These are phyloP conservation scores for Nannochloropsis gaditana DNA, from an alignment of 108 stramenopile genomes.

Conservation along the genomic window DNA sequence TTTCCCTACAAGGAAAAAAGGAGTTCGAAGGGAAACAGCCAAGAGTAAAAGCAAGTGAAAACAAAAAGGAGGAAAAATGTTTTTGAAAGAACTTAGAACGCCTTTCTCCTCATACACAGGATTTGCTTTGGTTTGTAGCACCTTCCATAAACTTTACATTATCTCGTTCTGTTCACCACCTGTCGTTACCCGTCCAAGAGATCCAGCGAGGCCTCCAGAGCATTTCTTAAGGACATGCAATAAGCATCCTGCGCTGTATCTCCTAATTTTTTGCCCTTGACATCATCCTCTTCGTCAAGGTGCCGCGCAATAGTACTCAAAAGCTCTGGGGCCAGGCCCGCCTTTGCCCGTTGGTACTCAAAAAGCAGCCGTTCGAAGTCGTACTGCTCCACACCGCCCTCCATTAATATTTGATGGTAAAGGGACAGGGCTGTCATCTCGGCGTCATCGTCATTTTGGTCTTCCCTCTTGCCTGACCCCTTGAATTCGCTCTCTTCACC, in stretches of 20 bases:
- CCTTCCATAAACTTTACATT: no score
- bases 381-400: neutral
- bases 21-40: no score
- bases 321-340: constrained; percentile 13
- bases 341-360: neutral
- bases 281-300: neutral
- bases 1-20: no score
- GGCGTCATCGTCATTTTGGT: neutral
- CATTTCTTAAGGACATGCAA: neutral
- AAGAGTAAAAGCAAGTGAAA: no score
- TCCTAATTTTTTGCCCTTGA: neutral
- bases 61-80: no score
- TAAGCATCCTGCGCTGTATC: neutral
- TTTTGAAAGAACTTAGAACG: no score
- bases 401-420: neutral
- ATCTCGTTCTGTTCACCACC: no score
- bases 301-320: neutral
- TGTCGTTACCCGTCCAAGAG: neutral
- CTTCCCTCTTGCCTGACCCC: neutral
- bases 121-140: no score
- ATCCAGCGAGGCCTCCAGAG: constrained; percentile 11
- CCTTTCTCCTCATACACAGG: no score
- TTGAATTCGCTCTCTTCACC: neutral
- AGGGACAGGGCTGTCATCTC: neutral
- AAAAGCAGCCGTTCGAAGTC: neutral